Evolutionary conservation across 2,329 filamentous ascomycete genomes (phyloP), one percentile per base, ranked within the genome.

Genomic region (Neofusicoccum umdonicola): DNA sequence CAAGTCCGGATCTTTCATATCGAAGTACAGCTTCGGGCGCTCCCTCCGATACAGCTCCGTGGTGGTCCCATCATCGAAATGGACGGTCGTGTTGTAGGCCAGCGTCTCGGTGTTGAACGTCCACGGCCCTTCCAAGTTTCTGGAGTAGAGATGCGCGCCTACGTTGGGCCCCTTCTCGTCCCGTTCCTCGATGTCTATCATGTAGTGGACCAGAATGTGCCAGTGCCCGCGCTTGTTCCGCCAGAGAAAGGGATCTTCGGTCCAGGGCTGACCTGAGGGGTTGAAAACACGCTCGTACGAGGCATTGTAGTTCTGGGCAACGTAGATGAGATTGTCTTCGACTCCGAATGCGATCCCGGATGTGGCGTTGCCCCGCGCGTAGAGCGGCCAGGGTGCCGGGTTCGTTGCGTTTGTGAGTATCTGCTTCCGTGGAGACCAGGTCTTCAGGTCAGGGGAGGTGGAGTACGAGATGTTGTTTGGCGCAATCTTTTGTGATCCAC

Each of bases 21-120:
- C 82, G 17, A 84, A 83, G 60, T 79, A 82, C 4, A 84, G 54
- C 73, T 83, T 82, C 0, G 82, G 81, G 2, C 82, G 71, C 67
- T 84, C 82, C 12, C 82, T 70, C 2, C 82, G 74, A 58, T 80
- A 79, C 41, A 78, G 81, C 3, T 76, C 71, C 48, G 74, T 72
- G 27, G 66, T 70, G 0, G 71, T 72, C 0, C 82, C 81, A 67
- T 84, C 82, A 0, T 76, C 77, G 58, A 79, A 81, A 1, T 8
- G 22, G 7, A 71, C 69, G 2, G 66, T 68, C 35, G 69, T 75
- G 61, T 72, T 77, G 22, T 73, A 73, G 31, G 72, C 68, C 34
- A 56, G 4, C 17, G 72, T 72, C 3, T 71, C 64, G 19, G 68
- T 58, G 44, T 75, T 73, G 60, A 74, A 78, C 9, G 68, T 71